Conservation (phyloP, 495 filamentous ascomycete genomes). For the Annulohypoxylon maeteangense region DNA sequence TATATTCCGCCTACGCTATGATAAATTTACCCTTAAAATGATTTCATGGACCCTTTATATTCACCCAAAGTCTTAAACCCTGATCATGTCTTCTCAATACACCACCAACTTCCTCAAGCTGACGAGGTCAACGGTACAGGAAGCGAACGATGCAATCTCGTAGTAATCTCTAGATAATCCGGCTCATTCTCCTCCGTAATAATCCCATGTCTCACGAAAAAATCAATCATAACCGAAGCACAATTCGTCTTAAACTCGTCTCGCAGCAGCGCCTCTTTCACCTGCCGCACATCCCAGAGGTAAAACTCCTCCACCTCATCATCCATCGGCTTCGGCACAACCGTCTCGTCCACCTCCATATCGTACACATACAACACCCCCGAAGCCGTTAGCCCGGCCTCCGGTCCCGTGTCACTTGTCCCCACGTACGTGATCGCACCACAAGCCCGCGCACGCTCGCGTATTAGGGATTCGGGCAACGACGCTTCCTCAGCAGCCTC, state of each 20-base stretch:
- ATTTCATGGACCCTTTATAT: no score
- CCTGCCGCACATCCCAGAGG: slow-evolving; percentile 70
- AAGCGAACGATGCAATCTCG: slow-evolving; percentile 65
- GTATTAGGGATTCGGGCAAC: slow-evolving; percentile 69
- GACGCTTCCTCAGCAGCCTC: slow-evolving; percentile 82
- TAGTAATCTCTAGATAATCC: slow-evolving; percentile 76
- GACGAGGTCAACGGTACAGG: slow-evolving; percentile 6
- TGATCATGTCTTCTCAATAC: no score
- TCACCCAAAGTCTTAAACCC: no score
- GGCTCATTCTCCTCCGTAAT: slow-evolving; percentile 77
- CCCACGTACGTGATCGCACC: slow-evolving; percentile 79
- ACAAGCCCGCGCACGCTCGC: slow-evolving; percentile 57
- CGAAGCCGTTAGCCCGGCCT: slow-evolving; percentile 76
- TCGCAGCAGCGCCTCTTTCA: slow-evolving; percentile 66
- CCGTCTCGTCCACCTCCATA: slow-evolving; percentile 68
- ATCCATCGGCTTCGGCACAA: slow-evolving; percentile 74
- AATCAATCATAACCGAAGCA: slow-evolving; percentile 75
- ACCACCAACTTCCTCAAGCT: not conserved
- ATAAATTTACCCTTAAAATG: no score
- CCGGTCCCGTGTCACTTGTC: slow-evolving; percentile 70
- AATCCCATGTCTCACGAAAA: slow-evolving; percentile 82
- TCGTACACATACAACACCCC: slow-evolving; percentile 84
- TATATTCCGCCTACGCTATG: not conserved
- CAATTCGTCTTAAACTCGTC: slow-evolving; percentile 88
- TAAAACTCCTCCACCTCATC: slow-evolving; percentile 81